Base-by-base conservation (phyloP, 768 basidiomycete species). In the Suillus subaureus region DNA sequence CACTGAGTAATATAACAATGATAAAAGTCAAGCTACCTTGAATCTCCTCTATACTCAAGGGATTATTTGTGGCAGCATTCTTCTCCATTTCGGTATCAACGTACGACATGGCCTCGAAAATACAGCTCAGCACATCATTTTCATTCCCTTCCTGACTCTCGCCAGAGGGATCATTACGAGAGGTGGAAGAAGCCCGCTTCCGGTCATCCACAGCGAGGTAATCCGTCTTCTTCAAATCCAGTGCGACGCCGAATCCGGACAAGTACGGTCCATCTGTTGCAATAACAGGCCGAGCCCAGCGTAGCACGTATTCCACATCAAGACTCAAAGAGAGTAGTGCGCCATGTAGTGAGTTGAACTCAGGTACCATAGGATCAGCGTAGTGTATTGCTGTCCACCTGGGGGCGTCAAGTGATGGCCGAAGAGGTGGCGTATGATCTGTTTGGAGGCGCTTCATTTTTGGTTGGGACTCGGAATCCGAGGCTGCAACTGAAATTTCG, bases 191-290 rank as follows among this genome's bases (percentile, higher is more conserved):
- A 0, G 33, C 54, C 16, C 67, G 49, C 64, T 64, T 75, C 54
- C 97, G 81, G 75, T 99, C 97, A 73, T 99, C 97, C 9, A 98
- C 79, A 5, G 91, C 95, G 15, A 98, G 85, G 74, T 99, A 99
- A 71, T 99, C 97, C 84, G 88, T 97, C 80, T 96, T 97, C 82
- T 99, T 99, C 70, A 99, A 78, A 70, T 97, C 94, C 62, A 99
- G 80, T 26, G 91, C 84, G 8, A 96, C 96, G 4, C 97, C 97
- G 70, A 94, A 99, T 6, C 97, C 97, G 4, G 91, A 88, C 9
- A 99, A 79, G 31, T 33, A 33, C 0, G 68, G 61, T 11, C 72
- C 66, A 40, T 45, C 58, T 60, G 40, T 7, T 42, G 40, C 28
- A n/a, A 60, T 21, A 11, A 31, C 13, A 42, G 58, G 58, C 11